Conservation (phyloP, 75 land plant species). For the Cryptomeria japonica region DNA sequence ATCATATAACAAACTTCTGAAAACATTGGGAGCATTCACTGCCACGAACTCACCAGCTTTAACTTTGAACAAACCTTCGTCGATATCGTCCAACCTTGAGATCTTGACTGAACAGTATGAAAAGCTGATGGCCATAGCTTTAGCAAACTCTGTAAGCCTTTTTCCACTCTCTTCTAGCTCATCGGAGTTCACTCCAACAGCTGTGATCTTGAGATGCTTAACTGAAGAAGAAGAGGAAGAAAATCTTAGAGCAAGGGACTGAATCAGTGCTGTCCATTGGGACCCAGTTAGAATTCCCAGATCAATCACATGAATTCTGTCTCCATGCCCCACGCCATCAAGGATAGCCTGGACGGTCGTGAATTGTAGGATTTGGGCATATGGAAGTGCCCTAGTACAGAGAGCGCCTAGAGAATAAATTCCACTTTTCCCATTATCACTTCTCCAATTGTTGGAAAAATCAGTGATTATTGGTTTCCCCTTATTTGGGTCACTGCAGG, state of each 20-base stretch:
- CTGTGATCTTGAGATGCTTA: slow-evolving; percentile 24
- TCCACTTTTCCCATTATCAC: no score
- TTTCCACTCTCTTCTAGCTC: not conserved
- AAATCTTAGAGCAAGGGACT: slow-evolving; percentile 9
- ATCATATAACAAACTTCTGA: not conserved
- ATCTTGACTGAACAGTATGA: not conserved
- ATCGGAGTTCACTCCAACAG: not conserved
- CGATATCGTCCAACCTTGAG: not conserved
- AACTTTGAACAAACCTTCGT: not conserved
- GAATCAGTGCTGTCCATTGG: slow-evolving; percentile 23
- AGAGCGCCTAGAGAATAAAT: no score
- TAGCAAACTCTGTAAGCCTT: not conserved
- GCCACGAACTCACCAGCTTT: not conserved
- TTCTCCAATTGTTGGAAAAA: no score
- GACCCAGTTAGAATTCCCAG: not conserved
- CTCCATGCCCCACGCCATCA: no score
- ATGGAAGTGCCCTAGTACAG: no score
- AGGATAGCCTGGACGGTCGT: no score
- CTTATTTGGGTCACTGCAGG: no score
- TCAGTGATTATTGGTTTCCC: no score
- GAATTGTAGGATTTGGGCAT: no score
- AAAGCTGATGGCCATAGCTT: not conserved
- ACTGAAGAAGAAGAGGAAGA: not conserved
- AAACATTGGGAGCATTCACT: not conserved
- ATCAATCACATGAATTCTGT: no score